Percentiles rank a stretch among this genome's conserved stretches.
phyloP scores from a whole-genome alignment of 345 rosid species.

The Euphorbia pulcherrima region DNA sequence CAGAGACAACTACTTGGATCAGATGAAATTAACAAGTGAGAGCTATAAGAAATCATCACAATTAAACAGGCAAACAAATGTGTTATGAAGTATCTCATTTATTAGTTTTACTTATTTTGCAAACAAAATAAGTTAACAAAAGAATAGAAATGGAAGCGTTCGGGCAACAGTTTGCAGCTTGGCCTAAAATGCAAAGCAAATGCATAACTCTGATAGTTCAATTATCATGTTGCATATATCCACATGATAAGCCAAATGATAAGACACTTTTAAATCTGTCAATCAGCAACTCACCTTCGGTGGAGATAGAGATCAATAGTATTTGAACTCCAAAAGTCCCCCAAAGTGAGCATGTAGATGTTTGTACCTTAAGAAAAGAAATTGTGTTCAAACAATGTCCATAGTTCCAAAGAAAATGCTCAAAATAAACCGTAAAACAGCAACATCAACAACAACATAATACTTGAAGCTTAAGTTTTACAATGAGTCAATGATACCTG shows the following conservation, averaged over 20 bases:
- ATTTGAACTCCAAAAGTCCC: constrained; percentile 94
- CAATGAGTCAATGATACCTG: constrained; percentile 34
- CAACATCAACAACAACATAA: neutral
- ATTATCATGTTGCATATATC: neutral
- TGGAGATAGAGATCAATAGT: constrained; percentile 90
- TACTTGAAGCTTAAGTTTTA: neutral
- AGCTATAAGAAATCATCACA: neutral
- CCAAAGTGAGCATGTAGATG: constrained; percentile 82
- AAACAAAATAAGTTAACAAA: neutral
- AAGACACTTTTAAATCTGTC: neutral
- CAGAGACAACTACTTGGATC: neutral
- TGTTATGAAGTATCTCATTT: neutral
- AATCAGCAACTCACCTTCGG: constrained; percentile 21
- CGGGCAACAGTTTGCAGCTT: neutral
- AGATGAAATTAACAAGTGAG: neutral
- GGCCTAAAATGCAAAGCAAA: neutral
- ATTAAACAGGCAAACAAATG: neutral
- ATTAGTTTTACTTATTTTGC: neutral
- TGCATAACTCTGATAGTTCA: neutral
- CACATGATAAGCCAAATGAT: neutral
- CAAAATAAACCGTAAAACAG: constrained; percentile 6
- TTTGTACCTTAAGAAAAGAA: constrained; percentile 58
- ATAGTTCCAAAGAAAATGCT: neutral
- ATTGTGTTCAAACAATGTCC: neutral
- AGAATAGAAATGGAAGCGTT: neutral